Evolutionary conservation across 257 asterid genomes (phyloP).

Genomic region (Ajuga chamaepitys): DNA sequence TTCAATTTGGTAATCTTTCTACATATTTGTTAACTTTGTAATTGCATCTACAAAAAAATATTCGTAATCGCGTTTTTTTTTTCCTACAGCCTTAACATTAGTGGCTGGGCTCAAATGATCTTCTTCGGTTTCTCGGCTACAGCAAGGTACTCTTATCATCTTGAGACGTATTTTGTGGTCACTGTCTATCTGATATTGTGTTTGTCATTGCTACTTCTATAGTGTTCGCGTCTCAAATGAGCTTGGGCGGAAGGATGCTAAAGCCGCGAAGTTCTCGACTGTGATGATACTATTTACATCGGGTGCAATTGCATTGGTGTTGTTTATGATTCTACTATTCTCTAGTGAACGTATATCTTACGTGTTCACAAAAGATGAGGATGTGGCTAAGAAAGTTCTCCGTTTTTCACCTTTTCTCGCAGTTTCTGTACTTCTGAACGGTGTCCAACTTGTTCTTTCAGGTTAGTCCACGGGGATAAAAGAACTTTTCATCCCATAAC

Average conservation of each 20-base stretch:
- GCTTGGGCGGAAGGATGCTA: constrained; percentile 46
- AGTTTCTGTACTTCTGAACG: constrained; percentile 43
- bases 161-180: background rate
- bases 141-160: constrained; percentile 28
- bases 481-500: too few species aligned
- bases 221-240: constrained; percentile 68
- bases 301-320: constrained; percentile 24
- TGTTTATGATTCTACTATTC: constrained; percentile 37
- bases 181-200: too few species aligned
- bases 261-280: constrained; percentile 42
- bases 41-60: too few species aligned
- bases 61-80: too few species aligned
- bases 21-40: background rate
- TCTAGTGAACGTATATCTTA: constrained; percentile 33
- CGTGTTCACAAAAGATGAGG: constrained; percentile 34
- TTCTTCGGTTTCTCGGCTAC: constrained; percentile 53
- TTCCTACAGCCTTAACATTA: constrained; percentile 47
- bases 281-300: constrained; percentile 32
- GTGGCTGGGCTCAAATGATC: constrained; percentile 62
- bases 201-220: too few species aligned
- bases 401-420: constrained; percentile 52
- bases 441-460: constrained; percentile 52
- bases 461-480: too few species aligned
- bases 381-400: constrained; percentile 33
- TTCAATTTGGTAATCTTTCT: constrained; percentile 49